These are phyloP conservation scores for Draba incana DNA, from an alignment of 345 rosid species.

Conservation along the genomic window DNA sequence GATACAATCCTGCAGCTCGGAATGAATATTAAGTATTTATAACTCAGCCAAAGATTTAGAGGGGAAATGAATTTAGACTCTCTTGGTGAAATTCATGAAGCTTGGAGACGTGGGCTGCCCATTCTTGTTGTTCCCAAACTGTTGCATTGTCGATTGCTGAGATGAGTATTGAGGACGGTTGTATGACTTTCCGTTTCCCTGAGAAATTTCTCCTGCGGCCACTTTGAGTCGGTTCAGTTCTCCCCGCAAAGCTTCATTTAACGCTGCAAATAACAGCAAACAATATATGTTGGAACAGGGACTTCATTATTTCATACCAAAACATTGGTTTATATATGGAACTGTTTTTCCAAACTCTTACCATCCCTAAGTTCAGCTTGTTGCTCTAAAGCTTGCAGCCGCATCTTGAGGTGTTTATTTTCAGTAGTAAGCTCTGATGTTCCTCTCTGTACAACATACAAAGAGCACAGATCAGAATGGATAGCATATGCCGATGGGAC, in stretches of 20 bases:
- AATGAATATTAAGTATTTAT: constrained; percentile 33
- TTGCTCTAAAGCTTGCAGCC: constrained; percentile 39
- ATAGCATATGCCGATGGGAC: neutral
- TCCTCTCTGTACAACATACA: constrained; percentile 40
- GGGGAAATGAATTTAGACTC: constrained; percentile 37
- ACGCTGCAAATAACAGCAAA: constrained; percentile 53
- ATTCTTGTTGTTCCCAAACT: constrained; percentile 50
- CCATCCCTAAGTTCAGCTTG: constrained; percentile 42
- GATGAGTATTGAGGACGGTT: constrained; percentile 49
- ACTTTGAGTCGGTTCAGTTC: constrained; percentile 93
- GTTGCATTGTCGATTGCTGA: constrained; percentile 53
- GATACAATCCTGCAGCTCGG: constrained; percentile 12
- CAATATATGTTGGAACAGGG: neutral
- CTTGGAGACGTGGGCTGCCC: constrained; percentile 47
- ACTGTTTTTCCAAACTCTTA: constrained; percentile 5
- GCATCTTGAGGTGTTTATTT: constrained; percentile 45
- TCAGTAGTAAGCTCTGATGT: constrained; percentile 39
- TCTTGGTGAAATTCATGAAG: constrained; percentile 55
- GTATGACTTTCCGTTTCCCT: constrained; percentile 62
- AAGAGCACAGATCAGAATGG: neutral
- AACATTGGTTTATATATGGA: neutral
- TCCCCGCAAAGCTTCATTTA: constrained; percentile 74
- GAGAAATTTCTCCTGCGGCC: constrained; percentile 69
- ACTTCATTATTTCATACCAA: neutral
- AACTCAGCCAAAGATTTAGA: neutral